Base-by-base conservation (phyloP, 257 asterid species). In the Solanum dulcamara region DNA sequence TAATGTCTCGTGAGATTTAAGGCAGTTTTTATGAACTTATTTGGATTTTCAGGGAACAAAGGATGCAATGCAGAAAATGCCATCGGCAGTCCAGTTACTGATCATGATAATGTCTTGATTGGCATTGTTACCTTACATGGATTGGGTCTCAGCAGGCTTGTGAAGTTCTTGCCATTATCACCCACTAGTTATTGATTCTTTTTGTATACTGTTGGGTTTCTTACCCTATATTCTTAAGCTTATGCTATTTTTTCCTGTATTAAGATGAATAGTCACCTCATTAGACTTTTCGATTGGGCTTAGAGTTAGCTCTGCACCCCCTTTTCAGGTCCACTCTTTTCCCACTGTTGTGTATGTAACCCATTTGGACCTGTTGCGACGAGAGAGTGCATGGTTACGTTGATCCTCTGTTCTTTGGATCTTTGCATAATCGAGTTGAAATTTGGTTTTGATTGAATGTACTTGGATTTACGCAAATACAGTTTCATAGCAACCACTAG, bases 21-120 rank as follows among this genome's bases (percentile, higher is more conserved):
- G 14, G 35, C 53, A 60, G 22, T 18, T 77, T 46, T 53, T 46
- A 12, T 48, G 18, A 51, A 67, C 10, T 83, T 12, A 3, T 71
- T 10, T 44, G 70, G 80, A 66, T 66, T 90, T 88, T 46, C 96
- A 94, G 99, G 94, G 88, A 90, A 48, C 97, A 98, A 4, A 94
- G 97, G 91, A 92, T 77, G 98, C 99, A 87, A 93, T 94, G 98
- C 91, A 93, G 91, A 94, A 91, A 91, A 94, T 96, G 99, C 98
- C 98, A 80, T 93, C 98, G 17, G 94, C 98, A 0, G 98, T 96
- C 99, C 99, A 1, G 98, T 94, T 51, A 84, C 92, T 40, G 84
- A 88, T 85, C 91, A 88, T 2, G 92, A 91, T 72, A 91, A 91
- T 37, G 88, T 91, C 60, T 88, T 96, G 88, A 96, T 96, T 84